Evolutionary conservation across 176 grass and related monocot genomes (phyloP).

Genomic region (Alopecurus myosuroides): DNA sequence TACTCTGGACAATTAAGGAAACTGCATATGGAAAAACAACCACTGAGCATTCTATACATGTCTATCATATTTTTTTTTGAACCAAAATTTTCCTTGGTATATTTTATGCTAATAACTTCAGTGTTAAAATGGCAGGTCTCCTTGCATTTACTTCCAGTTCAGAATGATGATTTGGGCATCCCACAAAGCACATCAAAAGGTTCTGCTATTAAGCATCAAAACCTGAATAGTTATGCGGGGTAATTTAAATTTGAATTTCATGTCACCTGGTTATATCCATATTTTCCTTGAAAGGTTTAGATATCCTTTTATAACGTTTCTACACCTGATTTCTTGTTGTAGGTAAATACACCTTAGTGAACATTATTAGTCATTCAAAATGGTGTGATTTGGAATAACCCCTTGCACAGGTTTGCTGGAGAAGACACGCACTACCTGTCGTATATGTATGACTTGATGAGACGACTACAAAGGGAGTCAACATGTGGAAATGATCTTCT

Average conservation of each 20-base stretch:
- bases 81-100: background rate
- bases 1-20: too few species aligned
- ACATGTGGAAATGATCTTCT: slow-evolving; percentile 69
- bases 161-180: slow-evolving; percentile 63
- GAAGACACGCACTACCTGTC: slow-evolving; percentile 97
- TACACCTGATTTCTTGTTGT: too few species aligned
- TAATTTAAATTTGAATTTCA: slow-evolving; percentile 24
- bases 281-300: background rate
- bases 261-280: background rate
- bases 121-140: slow-evolving; percentile 45
- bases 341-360: too few species aligned
- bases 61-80: too few species aligned
- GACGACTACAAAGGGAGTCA: slow-evolving; percentile 49
- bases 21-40: too few species aligned
- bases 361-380: too few species aligned
- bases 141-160: slow-evolving; percentile 79
- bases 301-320: background rate
- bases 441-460: slow-evolving; percentile 94
- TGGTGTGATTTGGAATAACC: background rate
- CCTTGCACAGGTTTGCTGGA: slow-evolving; percentile 75
- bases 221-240: slow-evolving; percentile 80
- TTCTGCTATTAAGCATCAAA: slow-evolving; percentile 70
- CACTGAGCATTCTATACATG: too few species aligned
- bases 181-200: slow-evolving; percentile 83
- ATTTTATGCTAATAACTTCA: slow-evolving; percentile 7